Percentiles rank a stretch among this genome's conserved stretches.
Conservation (phyloP, 768 basidiomycete genomes). For the Termitomyces sp. region DNA sequence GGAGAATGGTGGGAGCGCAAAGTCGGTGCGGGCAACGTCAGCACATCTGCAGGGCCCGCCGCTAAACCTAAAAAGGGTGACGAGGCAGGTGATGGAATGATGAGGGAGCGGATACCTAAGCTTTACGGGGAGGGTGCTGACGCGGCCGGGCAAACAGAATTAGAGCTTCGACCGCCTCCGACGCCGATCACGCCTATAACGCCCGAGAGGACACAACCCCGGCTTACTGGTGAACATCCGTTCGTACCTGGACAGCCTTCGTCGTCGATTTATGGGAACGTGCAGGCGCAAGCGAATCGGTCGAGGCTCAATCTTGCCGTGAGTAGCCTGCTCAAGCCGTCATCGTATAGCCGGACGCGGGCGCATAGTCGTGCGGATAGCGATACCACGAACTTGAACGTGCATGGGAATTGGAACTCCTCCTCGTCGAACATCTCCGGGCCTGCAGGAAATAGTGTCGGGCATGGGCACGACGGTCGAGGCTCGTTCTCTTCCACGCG, state of each 20-base stretch:
- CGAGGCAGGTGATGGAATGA: conserved; percentile 18
- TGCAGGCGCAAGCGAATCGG: conserved; percentile 26
- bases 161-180: conserved; percentile 15
- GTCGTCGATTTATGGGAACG: conserved; percentile 13
- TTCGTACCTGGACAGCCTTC: conserved; percentile 17
- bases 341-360: conserved; percentile 9
- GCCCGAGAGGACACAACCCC: conserved; percentile 17
- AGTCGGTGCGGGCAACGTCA: conserved; percentile 70
- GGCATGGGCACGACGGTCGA: background rate
- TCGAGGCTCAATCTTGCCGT: conserved; percentile 43
- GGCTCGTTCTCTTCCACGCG: conserved; percentile 1
- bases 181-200: conserved; percentile 15
- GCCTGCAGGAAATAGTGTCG: background rate
- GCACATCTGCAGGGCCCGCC: conserved; percentile 24
- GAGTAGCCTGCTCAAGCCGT: conserved; percentile 43
- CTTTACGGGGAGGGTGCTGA: conserved; percentile 19
- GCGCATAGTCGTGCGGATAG: conserved; percentile 41
- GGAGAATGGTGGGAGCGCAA: conserved; percentile 79
- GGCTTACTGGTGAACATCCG: conserved; percentile 17
- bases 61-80: conserved; percentile 22
- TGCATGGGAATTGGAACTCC: background rate
- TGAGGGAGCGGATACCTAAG: conserved; percentile 18
- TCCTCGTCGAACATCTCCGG: conserved; percentile 13
- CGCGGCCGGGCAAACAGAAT: conserved; percentile 19
- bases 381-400: conserved; percentile 26